phyloP scores from a whole-genome alignment of 768 basidiomycete species.

The Trametes cinnabarina region DNA sequence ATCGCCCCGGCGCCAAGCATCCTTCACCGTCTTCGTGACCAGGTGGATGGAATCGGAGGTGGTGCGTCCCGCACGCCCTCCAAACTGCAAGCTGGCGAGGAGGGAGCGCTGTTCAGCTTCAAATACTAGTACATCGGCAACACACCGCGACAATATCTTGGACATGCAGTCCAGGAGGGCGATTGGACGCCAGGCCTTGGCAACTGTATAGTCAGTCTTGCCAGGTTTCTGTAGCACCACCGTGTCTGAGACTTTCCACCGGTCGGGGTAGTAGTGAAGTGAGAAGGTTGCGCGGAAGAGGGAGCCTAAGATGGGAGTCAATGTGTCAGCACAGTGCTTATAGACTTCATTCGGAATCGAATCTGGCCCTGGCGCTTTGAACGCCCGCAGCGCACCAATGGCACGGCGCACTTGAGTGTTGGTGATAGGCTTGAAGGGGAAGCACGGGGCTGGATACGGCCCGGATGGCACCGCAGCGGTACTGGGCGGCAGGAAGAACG shows the following conservation, averaged over 20 bases:
- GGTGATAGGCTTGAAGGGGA: constrained; percentile 22
- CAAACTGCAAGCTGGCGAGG: constrained; percentile 24
- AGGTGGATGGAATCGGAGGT: constrained; percentile 28
- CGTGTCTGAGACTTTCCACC: constrained; percentile 30
- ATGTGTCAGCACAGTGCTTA: constrained; percentile 23
- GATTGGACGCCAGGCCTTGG: constrained; percentile 40
- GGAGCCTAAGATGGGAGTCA: constrained; percentile 26
- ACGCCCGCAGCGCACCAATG: constrained; percentile 30
- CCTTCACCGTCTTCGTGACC: constrained; percentile 19
- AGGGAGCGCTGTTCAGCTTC: constrained; percentile 10
- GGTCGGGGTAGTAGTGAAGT: constrained; percentile 17
- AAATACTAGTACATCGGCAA: constrained; percentile 9
- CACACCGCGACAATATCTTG: constrained; percentile 24
- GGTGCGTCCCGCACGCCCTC: constrained; percentile 21
- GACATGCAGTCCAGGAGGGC: constrained; percentile 31
- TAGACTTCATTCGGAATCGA: constrained; percentile 35
- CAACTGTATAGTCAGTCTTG: constrained; percentile 31
- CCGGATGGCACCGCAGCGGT: background rate
- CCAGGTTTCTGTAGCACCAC: constrained; percentile 38
- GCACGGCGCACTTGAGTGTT: constrained; percentile 26
- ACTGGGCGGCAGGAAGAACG: constrained; percentile 31
- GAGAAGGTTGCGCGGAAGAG: constrained; percentile 33
- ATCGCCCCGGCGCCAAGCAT: constrained; percentile 23
- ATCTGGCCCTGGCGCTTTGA: constrained; percentile 35
- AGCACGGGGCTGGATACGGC: constrained; percentile 29